Evolutionary conservation across 169 alveolate genomes (phyloP).

Genomic region (Eimeria mitis): DNA sequence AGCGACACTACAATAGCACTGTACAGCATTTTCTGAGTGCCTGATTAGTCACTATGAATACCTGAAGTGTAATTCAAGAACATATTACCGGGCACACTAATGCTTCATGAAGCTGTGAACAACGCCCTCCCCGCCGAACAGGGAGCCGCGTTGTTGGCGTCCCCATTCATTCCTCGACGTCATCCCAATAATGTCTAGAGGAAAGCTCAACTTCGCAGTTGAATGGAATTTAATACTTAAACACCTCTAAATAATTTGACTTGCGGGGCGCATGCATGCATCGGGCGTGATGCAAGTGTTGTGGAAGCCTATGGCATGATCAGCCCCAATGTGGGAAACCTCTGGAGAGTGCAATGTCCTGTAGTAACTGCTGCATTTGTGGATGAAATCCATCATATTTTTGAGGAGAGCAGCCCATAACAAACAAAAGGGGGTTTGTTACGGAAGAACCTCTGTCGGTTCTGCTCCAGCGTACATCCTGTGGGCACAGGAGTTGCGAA

Average conservation of each 20-base stretch:
- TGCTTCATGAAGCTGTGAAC: not conserved
- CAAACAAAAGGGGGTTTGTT: not conserved
- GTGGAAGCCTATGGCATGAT: not conserved
- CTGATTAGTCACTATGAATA: not conserved
- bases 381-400: not conserved
- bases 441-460: not conserved
- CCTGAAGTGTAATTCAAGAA: not conserved
- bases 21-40: not conserved
- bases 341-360: not conserved
- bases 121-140: not conserved
- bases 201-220: not conserved
- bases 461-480: not conserved
- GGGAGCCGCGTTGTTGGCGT: not conserved
- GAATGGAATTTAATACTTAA: not conserved
- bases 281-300: not conserved
- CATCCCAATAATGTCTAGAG: not conserved
- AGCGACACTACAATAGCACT: not conserved
- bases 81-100: not conserved
- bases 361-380: not conserved
- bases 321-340: conserved; percentile 23
- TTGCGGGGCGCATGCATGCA: conserved; percentile 62
- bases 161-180: not conserved
- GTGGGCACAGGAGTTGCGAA: not conserved
- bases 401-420: not conserved
- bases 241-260: not conserved